A percentile compares a stretch with the other conserved stretches of the same genome.
phyloP scores from a whole-genome alignment of 202 grass and related monocot species.

The Panicum hallii region DNA sequence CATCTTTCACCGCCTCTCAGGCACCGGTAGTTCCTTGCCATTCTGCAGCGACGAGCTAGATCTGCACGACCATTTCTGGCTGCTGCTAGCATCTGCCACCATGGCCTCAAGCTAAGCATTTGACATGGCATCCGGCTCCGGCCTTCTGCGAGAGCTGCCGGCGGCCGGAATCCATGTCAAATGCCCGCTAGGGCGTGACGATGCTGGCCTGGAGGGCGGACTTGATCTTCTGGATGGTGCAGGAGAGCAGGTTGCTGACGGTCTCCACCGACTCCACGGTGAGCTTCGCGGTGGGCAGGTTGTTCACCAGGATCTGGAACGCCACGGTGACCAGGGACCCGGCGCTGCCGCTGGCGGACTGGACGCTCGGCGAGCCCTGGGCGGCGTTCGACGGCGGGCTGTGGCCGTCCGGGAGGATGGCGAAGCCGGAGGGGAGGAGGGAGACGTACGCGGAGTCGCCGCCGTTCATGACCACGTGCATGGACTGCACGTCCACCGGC shows the following conservation, averaged over 20 bases:
- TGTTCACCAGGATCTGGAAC: conserved; percentile 87
- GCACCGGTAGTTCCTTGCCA: conserved; percentile 3
- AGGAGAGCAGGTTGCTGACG: conserved; percentile 78
- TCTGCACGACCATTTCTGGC: neutral
- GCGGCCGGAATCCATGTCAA: conserved; percentile 62
- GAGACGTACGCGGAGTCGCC: conserved; percentile 79
- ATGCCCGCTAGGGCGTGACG: conserved; percentile 60
- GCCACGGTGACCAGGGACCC: conserved; percentile 90
- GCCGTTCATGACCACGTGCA: conserved; percentile 93
- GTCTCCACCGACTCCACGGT: conserved; percentile 80
- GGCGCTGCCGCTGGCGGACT: neutral
- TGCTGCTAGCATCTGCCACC: neutral
- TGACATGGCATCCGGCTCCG: conserved; percentile 54
- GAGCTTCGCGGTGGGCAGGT: conserved; percentile 64
- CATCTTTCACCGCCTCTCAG: neutral
- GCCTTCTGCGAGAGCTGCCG: neutral
- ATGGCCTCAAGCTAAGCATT: conserved; percentile 45
- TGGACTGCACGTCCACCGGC: conserved; percentile 76
- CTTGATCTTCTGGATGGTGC: conserved; percentile 96
- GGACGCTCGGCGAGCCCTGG: neutral
- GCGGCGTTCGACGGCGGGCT: neutral
- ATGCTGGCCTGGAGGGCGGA: conserved; percentile 54
- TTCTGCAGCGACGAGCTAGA: neutral
- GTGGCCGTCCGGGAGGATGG: conserved; percentile 78
- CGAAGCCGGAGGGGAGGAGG: conserved; percentile 86